phyloP scores from a whole-genome alignment of 2,329 filamentous ascomycete species.

The Microcyclospora pomicola region DNA sequence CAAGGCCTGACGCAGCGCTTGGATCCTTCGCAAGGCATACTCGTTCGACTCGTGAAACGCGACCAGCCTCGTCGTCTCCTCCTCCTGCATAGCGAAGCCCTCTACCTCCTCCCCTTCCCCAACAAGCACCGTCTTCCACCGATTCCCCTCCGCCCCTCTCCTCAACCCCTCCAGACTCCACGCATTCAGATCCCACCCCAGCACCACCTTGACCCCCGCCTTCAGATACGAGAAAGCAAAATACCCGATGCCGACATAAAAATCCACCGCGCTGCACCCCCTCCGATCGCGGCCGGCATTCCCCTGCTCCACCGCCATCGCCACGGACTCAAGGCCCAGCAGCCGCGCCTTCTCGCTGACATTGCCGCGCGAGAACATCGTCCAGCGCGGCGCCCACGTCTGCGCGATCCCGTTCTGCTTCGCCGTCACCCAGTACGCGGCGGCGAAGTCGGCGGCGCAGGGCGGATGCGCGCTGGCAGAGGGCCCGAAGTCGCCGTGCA shows the following conservation, averaged over 20 bases:
- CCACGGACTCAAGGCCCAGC: slow-evolving; percentile 32
- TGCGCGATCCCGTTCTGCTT: slow-evolving; percentile 65
- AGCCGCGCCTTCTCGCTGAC: slow-evolving; percentile 75
- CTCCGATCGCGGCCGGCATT: slow-evolving; percentile 8
- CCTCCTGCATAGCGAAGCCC: slow-evolving; percentile 1
- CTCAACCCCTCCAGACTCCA: slow-evolving; percentile 35
- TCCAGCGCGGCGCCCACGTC: slow-evolving; percentile 76
- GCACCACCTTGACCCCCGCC: slow-evolving; percentile 52
- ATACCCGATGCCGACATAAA: slow-evolving; percentile 90
- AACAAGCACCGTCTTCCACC: slow-evolving; percentile 19
- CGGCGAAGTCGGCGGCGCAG: slow-evolving; percentile 40
- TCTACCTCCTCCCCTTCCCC: slow-evolving; percentile 1
- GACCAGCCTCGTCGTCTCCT: slow-evolving; percentile 16
- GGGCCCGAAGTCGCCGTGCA: slow-evolving; percentile 64
- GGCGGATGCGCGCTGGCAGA: slow-evolving; percentile 15
- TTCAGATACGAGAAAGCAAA: slow-evolving; percentile 74
- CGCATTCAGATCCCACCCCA: slow-evolving; percentile 78
- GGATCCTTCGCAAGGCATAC: slow-evolving; percentile 18
- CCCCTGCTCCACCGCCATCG: slow-evolving; percentile 20
- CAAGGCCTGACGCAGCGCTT: slow-evolving; percentile 10
- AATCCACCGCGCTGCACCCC: slow-evolving; percentile 44
- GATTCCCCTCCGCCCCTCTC: slow-evolving; percentile 28
- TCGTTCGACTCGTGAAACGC: slow-evolving; percentile 31
- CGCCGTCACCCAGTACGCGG: slow-evolving; percentile 65
- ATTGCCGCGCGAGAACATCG: slow-evolving; percentile 91